A percentile compares a stretch with the other conserved stretches of the same genome.
Evolutionary conservation across 768 basidiomycete species (phyloP).

Genomic region (Podaxis sp.): DNA sequence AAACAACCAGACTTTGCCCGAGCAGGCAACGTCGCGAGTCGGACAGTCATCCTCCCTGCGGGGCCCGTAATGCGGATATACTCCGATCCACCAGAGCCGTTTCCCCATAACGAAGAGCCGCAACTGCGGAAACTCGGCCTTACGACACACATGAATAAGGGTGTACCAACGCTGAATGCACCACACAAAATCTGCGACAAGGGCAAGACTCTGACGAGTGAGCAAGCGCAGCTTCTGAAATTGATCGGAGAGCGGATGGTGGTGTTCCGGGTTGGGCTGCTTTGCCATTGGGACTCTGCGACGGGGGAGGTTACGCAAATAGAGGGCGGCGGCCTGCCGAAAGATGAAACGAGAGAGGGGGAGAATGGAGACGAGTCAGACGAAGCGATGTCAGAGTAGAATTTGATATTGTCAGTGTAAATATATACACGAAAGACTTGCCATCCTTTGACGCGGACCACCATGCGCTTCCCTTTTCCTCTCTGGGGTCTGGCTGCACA

Average conservation of each 20-base stretch:
- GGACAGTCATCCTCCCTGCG: conserved; percentile 71
- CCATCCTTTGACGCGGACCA: background rate
- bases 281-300: conserved; percentile 69
- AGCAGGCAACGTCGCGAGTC: conserved; percentile 74
- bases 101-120: conserved; percentile 97
- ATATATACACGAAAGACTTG: background rate
- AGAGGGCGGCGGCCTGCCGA: conserved; percentile 41
- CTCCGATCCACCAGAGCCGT: conserved; percentile 81
- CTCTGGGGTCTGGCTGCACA: conserved; percentile 57
- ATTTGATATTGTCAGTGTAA: conserved; percentile 21
- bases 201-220: conserved; percentile 75
- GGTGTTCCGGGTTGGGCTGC: conserved; percentile 69
- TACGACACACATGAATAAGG: conserved; percentile 77
- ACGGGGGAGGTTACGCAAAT: conserved; percentile 64
- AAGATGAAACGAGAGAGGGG: conserved; percentile 43
- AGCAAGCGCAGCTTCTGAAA: conserved; percentile 93
- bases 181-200: conserved; percentile 85
- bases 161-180: conserved; percentile 78
- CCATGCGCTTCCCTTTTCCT: conserved; percentile 54
- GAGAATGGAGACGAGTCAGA: conserved; percentile 24
- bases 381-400: conserved; percentile 23
- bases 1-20: conserved; percentile 89
- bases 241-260: conserved; percentile 90
- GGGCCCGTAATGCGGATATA: conserved; percentile 84
- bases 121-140: conserved; percentile 92